Conservation (phyloP, 441 rosid genomes). For the Sinapis alba region DNA sequence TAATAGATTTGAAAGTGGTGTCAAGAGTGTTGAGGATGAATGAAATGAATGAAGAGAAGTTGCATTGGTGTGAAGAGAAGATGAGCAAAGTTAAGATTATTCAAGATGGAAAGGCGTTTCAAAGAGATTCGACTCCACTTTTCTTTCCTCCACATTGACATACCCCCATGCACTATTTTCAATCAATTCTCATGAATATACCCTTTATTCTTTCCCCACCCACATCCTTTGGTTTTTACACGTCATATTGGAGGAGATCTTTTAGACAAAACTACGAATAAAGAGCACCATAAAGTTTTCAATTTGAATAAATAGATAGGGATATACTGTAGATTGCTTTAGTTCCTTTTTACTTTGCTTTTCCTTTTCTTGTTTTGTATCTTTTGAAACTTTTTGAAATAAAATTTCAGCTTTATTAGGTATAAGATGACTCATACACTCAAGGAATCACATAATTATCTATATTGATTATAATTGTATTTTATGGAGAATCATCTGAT, state of each 20-base stretch:
- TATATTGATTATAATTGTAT: not conserved
- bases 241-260: conserved; percentile 33
- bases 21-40: conserved; percentile 86
- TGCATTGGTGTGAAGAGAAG: conserved; percentile 97
- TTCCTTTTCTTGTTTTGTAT: conserved; percentile 24
- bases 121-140: conserved; percentile 86
- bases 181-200: conserved; percentile 51
- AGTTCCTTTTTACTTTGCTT: conserved; percentile 32
- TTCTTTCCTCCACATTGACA: conserved; percentile 95
- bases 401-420: conserved; percentile 22
- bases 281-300: conserved; percentile 20
- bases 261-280: conserved; percentile 35
- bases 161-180: conserved; percentile 36
- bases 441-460: conserved; percentile 30
- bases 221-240: conserved; percentile 24
- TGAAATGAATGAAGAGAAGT: conserved; percentile 65
- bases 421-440: conserved; percentile 29
- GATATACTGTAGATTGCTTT: conserved; percentile 39
- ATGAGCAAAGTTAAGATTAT: conserved; percentile 82
- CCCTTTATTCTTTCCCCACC: conserved; percentile 42
- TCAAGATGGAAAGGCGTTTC: conserved; percentile 63
- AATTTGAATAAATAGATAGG: conserved; percentile 38
- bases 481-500: not conserved
- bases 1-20: conserved; percentile 84
- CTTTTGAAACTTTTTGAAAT: conserved; percentile 5